Conservation (phyloP, 768 basidiomycete species). For the Ephemerocybe angulata region DNA sequence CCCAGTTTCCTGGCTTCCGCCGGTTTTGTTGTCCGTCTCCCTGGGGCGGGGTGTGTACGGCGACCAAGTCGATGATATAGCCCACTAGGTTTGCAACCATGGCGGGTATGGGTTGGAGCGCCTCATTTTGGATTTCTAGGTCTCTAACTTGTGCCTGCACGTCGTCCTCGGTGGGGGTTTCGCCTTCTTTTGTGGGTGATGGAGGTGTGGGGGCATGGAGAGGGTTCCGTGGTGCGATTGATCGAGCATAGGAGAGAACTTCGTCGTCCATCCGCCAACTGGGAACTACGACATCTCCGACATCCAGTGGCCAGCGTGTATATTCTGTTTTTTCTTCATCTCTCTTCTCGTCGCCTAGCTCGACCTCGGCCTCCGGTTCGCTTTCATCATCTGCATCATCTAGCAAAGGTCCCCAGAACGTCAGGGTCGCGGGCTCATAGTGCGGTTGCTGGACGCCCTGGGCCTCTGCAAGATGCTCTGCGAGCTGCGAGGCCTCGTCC, state of each 20-base stretch:
- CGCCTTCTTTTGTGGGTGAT: neutral
- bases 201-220: too few relatives aligned
- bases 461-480: neutral
- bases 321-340: neutral
- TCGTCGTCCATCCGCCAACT: slow-evolving; percentile 74
- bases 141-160: neutral
- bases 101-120: neutral
- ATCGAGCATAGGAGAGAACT: slow-evolving; percentile 10
- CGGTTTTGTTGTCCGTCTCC: neutral
- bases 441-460: neutral
- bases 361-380: neutral
- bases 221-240: neutral
- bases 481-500: slow-evolving; percentile 5
- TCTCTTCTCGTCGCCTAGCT: neutral
- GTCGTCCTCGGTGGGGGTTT: neutral
- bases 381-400: neutral
- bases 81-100: neutral
- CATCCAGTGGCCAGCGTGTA: slow-evolving; percentile 73
- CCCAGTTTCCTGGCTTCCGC: neutral
- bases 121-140: neutral
- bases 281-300: slow-evolving; percentile 57
- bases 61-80: neutral
- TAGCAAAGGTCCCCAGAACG: too few relatives aligned
- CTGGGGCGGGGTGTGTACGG: neutral
- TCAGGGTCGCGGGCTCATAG: too few relatives aligned